These are phyloP conservation scores for Phialocephala subalpina DNA, from an alignment of 2,329 filamentous ascomycete genomes.

Conservation along the genomic window DNA sequence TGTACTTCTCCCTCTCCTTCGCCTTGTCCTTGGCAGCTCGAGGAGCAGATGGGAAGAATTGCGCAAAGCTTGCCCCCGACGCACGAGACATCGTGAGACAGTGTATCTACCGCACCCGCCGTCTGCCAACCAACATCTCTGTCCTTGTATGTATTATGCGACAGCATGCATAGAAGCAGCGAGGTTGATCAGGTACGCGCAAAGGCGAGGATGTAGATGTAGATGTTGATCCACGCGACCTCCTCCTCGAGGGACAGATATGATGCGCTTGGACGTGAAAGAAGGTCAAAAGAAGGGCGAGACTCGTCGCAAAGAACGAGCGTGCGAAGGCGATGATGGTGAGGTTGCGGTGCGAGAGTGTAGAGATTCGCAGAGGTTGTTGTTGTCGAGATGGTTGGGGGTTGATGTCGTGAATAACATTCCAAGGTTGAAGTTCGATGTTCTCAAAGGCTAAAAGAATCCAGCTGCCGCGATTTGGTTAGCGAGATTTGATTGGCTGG, in stretches of 20 bases:
- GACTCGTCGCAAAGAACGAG: conserved; percentile 19
- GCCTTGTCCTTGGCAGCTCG: conserved; percentile 60
- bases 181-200: conserved; percentile 37
- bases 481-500: conserved; percentile 14
- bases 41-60: conserved; percentile 85
- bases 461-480: conserved; percentile 13
- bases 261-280: conserved; percentile 26
- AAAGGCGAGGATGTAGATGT: conserved; percentile 21
- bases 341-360: conserved; percentile 1
- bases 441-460: conserved; percentile 17
- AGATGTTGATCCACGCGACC: conserved; percentile 33
- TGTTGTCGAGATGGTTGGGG: conserved; percentile 15
- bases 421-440: conserved; percentile 5
- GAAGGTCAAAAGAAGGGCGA: conserved; percentile 12
- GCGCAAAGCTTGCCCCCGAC: conserved; percentile 78
- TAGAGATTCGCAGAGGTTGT: conserved; percentile 1
- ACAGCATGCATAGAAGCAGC: conserved; percentile 39
- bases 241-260: conserved; percentile 32
- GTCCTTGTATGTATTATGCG: conserved; percentile 31
- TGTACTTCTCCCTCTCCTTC: conserved; percentile 67
- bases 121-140: conserved; percentile 44
- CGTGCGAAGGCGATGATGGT: background rate
- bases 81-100: conserved; percentile 78
- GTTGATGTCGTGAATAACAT: conserved; percentile 4
- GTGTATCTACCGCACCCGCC: conserved; percentile 44